Conservation (phyloP, 176 grass and related monocot genomes). For the Rhynchospora pubera region DNA sequence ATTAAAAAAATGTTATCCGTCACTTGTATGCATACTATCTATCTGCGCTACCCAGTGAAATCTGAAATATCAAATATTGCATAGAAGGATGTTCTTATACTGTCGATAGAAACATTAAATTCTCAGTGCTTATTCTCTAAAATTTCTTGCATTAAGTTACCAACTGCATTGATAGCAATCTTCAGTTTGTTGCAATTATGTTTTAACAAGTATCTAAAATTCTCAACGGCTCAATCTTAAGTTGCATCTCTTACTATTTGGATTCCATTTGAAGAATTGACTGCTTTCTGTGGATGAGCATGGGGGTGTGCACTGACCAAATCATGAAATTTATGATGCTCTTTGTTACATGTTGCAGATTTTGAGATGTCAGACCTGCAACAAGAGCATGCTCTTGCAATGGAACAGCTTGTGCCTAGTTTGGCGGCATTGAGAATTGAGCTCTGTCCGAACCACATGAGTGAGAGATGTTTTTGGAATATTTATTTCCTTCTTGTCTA, state of each 20-base stretch:
- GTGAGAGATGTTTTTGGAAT: slow-evolving; percentile 84
- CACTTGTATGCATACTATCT: neutral
- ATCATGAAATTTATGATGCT: neutral
- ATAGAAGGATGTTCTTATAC: neutral
- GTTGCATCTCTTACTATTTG: neutral
- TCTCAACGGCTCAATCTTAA: neutral
- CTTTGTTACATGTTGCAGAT: slow-evolving; percentile 30
- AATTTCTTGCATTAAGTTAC: neutral
- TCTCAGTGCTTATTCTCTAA: neutral
- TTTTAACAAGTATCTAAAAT: neutral
- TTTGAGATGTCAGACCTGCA: slow-evolving; percentile 77
- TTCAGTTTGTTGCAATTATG: neutral
- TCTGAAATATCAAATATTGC: neutral
- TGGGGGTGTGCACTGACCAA: neutral
- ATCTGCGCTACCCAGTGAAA: neutral
- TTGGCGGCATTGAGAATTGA: slow-evolving; percentile 74
- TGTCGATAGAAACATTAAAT: neutral
- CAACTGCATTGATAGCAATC: neutral
- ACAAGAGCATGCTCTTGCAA: slow-evolving; percentile 62
- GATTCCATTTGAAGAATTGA: neutral
- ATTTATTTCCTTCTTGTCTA: slow-evolving; percentile 89
- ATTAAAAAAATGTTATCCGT: neutral
- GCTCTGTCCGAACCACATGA: slow-evolving; percentile 75
- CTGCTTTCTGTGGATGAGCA: neutral
- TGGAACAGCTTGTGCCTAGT: slow-evolving; percentile 62